Base-by-base conservation (phyloP, 352 stramenopile genomes). In the Albugo laibachii region DNA sequence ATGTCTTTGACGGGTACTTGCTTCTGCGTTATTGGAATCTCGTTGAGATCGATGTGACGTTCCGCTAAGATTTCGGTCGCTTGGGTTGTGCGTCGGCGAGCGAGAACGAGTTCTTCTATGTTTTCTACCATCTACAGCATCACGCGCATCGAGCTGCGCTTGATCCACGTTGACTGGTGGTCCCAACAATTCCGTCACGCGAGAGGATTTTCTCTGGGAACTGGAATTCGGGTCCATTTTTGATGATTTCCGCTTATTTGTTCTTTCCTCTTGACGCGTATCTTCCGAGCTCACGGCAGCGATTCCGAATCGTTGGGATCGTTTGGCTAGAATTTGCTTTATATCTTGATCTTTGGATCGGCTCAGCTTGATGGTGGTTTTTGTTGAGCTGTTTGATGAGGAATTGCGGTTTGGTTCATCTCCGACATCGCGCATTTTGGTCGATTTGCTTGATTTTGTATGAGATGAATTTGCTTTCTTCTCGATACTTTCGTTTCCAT, bases 131-230 rank as follows among this genome's bases (percentile, higher is more conserved):
- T 41, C 36, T 16, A 53, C 24, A 14, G 13, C 53, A 14, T 62
- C 69, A 39, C 71, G 67, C 0, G 71, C 74, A 45, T 87, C 74
- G 11, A 87, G 46, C 46, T 87, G 66, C 1, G 74, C 74, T 41
- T 87, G 74, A 45, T 84, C 69, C 19, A 81, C 68, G 48, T 84
- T 87, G 40, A 87, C 69, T 0, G 74, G 74, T 1, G 74, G 74
- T 0, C 74, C 74, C 5, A 87, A 65, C 45, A 79, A 42, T 27
- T 74, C 56, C 1, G 70, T 24, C 16, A 43, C 38, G 3, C 38
- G 38, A 19, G 38, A 24, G 16, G 16, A 3, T 24, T 43, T 43
- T 43, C 8, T 43, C 24, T 31, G 24, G 8, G 24, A 31, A 31
- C 8, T 43, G 36, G 36, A 14, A 41, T 41, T 43, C 8, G 16